Evolutionary conservation across 2,329 filamentous ascomycete genomes (phyloP).

Genomic region (Curvularia eragrostidis): DNA sequence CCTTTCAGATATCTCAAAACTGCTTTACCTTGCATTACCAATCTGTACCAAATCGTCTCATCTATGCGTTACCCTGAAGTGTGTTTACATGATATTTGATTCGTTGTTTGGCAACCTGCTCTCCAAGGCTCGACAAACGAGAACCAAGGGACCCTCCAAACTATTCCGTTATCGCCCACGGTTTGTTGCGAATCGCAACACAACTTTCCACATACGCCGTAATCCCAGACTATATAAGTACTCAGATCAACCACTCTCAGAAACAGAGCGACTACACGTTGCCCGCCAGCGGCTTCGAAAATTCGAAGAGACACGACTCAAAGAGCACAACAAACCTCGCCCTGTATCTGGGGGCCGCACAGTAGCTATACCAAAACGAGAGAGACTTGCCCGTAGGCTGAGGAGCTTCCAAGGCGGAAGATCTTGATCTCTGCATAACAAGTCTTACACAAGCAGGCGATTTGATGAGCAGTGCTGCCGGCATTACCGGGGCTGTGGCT

Average conservation of each 20-base stretch:
- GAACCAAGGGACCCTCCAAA: background rate
- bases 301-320: conserved; percentile 12
- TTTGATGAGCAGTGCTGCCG: conserved; percentile 13
- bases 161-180: background rate
- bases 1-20: background rate
- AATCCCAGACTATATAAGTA: background rate
- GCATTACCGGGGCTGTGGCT: conserved; percentile 5
- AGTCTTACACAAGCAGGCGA: background rate
- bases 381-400: conserved; percentile 3
- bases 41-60: background rate
- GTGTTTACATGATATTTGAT: conserved; percentile 9
- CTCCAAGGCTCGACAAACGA: background rate
- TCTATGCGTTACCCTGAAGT: background rate
- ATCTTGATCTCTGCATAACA: background rate
- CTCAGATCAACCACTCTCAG: conserved; percentile 8
- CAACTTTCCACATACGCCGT: conserved; percentile 2
- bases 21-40: background rate
- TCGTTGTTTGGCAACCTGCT: background rate
- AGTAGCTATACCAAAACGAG: conserved; percentile 1
- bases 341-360: background rate
- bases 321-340: conserved; percentile 2
- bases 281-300: conserved; percentile 15
- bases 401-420: conserved; percentile 6
- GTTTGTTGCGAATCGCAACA: background rate
- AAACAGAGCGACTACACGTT: conserved; percentile 11